phyloP scores from a whole-genome alignment of 352 stramenopile genomes.

The Elongisporangium anandrum region DNA sequence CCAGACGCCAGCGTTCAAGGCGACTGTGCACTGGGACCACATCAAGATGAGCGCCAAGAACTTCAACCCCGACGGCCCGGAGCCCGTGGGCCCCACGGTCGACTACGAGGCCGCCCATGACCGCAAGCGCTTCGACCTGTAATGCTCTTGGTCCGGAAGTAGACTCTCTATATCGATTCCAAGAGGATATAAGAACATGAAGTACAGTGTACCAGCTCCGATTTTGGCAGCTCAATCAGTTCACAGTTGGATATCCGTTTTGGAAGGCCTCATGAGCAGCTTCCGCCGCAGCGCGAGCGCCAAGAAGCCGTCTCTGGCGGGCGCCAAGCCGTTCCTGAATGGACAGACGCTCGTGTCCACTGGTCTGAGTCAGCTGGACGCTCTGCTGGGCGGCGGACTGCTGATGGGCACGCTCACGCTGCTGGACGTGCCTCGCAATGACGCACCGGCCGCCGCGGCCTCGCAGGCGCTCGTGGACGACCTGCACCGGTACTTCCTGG shows the following conservation, averaged over 20 bases:
- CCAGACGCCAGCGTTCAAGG: constrained; percentile 67
- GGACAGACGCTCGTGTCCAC: constrained; percentile 55
- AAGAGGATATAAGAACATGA: no score
- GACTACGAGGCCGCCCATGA: constrained; percentile 24
- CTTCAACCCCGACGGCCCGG: constrained; percentile 59
- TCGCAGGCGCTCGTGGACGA: constrained; percentile 36
- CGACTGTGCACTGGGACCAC: constrained; percentile 81
- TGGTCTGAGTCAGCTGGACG: constrained; percentile 47
- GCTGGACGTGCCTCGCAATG: constrained; percentile 32
- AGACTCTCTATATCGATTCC: no score
- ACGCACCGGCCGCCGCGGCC: constrained; percentile 7
- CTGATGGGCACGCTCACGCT: constrained; percentile 46
- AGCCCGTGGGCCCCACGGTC: constrained; percentile 49
- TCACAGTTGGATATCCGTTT: no score
- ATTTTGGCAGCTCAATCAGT: no score
- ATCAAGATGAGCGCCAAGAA: constrained; percentile 86
- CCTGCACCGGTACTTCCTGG: constrained; percentile 61
- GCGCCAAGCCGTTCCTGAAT: constrained; percentile 68
- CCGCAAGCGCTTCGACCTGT: constrained; percentile 9
- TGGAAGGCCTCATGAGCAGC: no score
- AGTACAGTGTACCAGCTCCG: no score
- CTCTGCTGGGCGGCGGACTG: constrained; percentile 47
- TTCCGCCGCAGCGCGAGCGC: background rate
- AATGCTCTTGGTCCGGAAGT: no score
- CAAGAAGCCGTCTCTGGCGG: constrained; percentile 8